A percentile compares a stretch with the other conserved stretches of the same genome.
These are phyloP conservation scores for Hyphodiscus hymeniophilus DNA, from an alignment of 495 filamentous ascomycete genomes.

Conservation along the genomic window DNA sequence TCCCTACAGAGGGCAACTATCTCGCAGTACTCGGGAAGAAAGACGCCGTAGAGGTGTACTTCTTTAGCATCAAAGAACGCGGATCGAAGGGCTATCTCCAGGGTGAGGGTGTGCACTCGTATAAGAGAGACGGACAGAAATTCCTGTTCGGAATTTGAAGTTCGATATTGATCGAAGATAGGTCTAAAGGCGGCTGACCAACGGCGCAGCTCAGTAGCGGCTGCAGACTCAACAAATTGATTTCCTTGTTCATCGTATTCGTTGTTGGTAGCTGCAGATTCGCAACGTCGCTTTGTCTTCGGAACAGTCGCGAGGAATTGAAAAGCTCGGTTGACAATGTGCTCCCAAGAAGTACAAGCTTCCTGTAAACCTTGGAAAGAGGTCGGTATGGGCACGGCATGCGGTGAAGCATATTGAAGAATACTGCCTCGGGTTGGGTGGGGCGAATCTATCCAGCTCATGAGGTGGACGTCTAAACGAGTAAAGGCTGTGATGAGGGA, in stretches of 20 bases:
- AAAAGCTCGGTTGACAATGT: neutral
- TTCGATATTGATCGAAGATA: neutral
- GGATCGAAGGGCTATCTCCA: neutral
- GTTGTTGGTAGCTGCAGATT: neutral
- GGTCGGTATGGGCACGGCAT: neutral
- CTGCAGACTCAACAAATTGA: neutral
- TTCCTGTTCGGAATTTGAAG: neutral
- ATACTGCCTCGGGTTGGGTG: no score
- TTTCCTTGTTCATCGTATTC: neutral
- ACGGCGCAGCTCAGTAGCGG: neutral
- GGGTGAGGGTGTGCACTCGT: slow-evolving; percentile 2
- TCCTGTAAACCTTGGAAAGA: neutral
- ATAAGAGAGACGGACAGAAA: neutral
- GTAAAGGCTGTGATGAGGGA: neutral
- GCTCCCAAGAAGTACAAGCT: neutral
- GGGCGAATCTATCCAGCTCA: neutral
- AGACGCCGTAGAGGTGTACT: neutral
- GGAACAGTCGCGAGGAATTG: neutral
- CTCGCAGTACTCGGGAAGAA: slow-evolving; percentile 3
- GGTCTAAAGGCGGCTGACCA: neutral
- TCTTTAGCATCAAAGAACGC: neutral
- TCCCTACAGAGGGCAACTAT: neutral
- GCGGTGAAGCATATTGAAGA: no score
- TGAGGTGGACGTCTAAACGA: neutral
- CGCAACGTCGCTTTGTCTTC: no score